Evolutionary conservation across 805 yeast species (phyloP).

Genomic region (Candida methanosorbosa): DNA sequence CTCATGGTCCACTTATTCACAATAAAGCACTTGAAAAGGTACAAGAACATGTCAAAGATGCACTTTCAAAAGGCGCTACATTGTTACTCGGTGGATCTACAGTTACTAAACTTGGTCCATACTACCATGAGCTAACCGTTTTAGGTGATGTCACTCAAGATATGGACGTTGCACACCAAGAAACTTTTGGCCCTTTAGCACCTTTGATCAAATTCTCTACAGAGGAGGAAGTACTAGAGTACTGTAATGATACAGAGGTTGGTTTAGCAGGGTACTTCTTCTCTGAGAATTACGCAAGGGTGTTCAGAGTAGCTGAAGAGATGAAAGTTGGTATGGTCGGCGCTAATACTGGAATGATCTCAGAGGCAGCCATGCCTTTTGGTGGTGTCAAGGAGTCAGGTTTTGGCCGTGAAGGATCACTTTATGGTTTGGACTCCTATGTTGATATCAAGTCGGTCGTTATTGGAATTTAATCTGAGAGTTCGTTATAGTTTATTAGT

Average conservation of each 20-base stretch:
- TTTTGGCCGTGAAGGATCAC: slow-evolving; percentile 77
- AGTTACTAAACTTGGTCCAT: slow-evolving; percentile 52
- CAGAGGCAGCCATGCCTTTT: slow-evolving; percentile 67
- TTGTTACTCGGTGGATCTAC: slow-evolving; percentile 50
- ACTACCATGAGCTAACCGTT: slow-evolving; percentile 60
- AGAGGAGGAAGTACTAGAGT: slow-evolving; percentile 44
- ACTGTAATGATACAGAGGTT: slow-evolving; percentile 53
- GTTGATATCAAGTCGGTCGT: slow-evolving; percentile 54
- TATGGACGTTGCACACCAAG: slow-evolving; percentile 53
- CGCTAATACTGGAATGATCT: slow-evolving; percentile 61
- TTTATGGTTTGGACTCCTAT: slow-evolving; percentile 66
- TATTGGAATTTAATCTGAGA: too few species aligned
- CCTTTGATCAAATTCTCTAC: slow-evolving; percentile 50
- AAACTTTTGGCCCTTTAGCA: slow-evolving; percentile 76
- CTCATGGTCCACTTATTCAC: slow-evolving; percentile 72
- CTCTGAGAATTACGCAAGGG: slow-evolving; percentile 41
- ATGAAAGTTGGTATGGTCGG: slow-evolving; percentile 75
- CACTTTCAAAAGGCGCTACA: slow-evolving; percentile 50
- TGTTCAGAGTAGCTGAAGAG: slow-evolving; percentile 49
- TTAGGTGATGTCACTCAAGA: slow-evolving; percentile 43
- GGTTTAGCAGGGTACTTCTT: slow-evolving; percentile 73
- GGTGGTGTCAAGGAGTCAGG: slow-evolving; percentile 80
- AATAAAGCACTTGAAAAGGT: slow-evolving; percentile 51
- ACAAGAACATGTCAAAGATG: slow-evolving; percentile 50
- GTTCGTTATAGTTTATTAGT: too few species aligned